A percentile compares a stretch with the other conserved stretches of the same genome.
phyloP scores from a whole-genome alignment of 2,329 filamentous ascomycete species.

The Cordyceps farinosa region DNA sequence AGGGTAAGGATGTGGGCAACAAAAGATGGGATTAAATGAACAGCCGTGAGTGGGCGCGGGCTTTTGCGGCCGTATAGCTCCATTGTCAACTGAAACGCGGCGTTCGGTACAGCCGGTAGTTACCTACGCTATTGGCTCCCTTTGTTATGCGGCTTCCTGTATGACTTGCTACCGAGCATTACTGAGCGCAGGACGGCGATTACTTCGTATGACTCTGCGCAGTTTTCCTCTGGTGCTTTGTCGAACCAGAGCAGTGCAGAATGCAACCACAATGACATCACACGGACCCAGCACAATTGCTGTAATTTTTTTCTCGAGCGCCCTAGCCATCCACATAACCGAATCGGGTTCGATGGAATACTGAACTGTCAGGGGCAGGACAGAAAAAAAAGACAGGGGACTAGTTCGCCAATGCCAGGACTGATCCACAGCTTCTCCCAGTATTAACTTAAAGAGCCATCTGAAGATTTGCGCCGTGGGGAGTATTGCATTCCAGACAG shows the following conservation, averaged over 20 bases:
- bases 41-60: too few relatives aligned
- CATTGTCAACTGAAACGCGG: too few relatives aligned
- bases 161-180: too few relatives aligned
- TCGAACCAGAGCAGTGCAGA: not conserved
- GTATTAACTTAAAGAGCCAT: not conserved
- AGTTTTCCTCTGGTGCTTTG: not conserved
- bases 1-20: not conserved
- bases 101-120: too few relatives aligned
- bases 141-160: not conserved
- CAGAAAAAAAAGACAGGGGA: too few relatives aligned
- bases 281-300: not conserved
- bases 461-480: not conserved
- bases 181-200: too few relatives aligned
- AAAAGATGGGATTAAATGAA: too few relatives aligned
- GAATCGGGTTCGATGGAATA: constrained; percentile 6
- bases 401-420: not conserved
- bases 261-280: constrained; percentile 15
- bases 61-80: too few relatives aligned
- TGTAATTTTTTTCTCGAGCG: not conserved
- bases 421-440: constrained; percentile 2
- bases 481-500: constrained; percentile 8
- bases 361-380: not conserved
- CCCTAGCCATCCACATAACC: not conserved
- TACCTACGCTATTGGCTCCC: not conserved
- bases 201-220: not conserved